Evolutionary conservation across 495 filamentous ascomycete species (phyloP), one percentile per base, ranked within the genome.

Genomic region (Amorphotheca resinae): DNA sequence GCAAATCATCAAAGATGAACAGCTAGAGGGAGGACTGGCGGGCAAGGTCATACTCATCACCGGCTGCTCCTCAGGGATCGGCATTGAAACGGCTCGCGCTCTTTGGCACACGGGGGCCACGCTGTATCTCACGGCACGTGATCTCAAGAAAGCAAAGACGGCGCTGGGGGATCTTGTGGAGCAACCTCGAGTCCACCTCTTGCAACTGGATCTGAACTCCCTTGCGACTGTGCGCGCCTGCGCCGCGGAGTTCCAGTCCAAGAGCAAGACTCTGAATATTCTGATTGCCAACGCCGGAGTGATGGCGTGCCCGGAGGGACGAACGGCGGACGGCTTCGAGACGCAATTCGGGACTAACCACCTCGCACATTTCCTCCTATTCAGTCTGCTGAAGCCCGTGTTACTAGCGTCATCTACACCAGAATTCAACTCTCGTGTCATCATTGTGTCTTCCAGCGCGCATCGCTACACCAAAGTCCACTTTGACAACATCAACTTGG

Each of bases 271-370:
- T 2, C 32, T 80, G 3, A 67, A 80, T 39, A 46, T 69, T 22
- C 59, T 84, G 7, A 62, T 80, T 30, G 66, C 69, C 55, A 82
- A 81, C 44, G 76, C 77, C 0, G 75, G 78, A 22, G 62, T 74
- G 31, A 73, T 77, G 70, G 69, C 60, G 0, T 49, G 63, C 5
- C 65, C 72, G 0, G 56, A 54, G 2, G 49, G 55, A 0, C 52
- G 44, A 1, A 79, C 77, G 1, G 51, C 59, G 9, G 76, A 84
- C 16, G 78, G 80, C n/a, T 79, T 76, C 53, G 80, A 87, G 52
- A 65, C 76, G 22, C 76, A 82, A 42, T 75, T 85, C 45, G 78
- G 74, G n/a, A 77, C 74, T 3, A 87, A 87, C 53, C 73, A 87
- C 54, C 56, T 86, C 43, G 76, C 73, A 4, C 80, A 83, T 50